Percentiles rank a stretch among this genome's conserved stretches.
Evolutionary conservation across 139 green algal species (phyloP).

Genomic region (Parachlorella kessleri): DNA sequence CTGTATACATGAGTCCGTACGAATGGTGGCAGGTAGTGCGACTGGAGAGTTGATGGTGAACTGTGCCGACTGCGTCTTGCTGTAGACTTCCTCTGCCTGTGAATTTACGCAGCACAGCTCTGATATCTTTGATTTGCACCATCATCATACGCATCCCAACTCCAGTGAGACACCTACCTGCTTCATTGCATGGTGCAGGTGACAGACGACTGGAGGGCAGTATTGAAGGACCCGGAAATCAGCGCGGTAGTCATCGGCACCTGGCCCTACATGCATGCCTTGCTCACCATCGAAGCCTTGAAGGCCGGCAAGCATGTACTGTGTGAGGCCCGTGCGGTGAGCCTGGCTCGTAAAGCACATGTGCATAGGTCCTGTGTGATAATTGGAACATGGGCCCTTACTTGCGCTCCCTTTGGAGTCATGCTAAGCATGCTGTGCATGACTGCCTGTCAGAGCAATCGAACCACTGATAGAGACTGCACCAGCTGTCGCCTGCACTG

Average conservation of each 20-base stretch:
- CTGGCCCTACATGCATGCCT: constrained; percentile 38
- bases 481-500: not conserved
- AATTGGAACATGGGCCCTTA: not conserved
- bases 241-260: constrained; percentile 46
- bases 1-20: not conserved
- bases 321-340: constrained; percentile 43
- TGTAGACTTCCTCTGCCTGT: not conserved
- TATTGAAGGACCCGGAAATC: constrained; percentile 26
- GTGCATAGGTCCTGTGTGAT: not conserved
- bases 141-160: not conserved
- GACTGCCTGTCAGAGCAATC: not conserved
- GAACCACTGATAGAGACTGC: not conserved
- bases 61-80: not conserved
- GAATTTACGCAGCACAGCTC: not conserved
- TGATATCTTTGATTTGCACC: not conserved
- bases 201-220: constrained; percentile 26
- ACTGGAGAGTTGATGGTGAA: not conserved
- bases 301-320: constrained; percentile 47
- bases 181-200: too few species aligned
- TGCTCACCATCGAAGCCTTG: constrained; percentile 23
- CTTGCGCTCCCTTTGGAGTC: not conserved
- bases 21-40: not conserved
- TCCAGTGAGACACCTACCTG: not conserved
- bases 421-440: too few species aligned
- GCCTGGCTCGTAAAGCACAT: not conserved